Evolutionary conservation across 2,329 filamentous ascomycete genomes (phyloP).

Genomic region (Penicillium sp.): DNA sequence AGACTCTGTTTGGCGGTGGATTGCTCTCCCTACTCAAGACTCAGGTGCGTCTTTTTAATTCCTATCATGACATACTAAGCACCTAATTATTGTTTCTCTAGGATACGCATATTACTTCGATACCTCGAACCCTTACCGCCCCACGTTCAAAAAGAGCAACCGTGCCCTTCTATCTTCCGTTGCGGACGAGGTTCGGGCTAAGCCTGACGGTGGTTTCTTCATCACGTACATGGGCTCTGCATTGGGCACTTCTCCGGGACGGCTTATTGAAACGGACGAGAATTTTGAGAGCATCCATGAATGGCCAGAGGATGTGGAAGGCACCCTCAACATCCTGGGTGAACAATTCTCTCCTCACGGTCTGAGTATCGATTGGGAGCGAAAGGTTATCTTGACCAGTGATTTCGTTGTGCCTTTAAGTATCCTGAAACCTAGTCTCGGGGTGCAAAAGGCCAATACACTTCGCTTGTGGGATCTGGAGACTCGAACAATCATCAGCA

Average conservation of each 20-base stretch:
- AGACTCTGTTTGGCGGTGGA: slow-evolving; percentile 56
- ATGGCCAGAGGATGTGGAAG: slow-evolving; percentile 55
- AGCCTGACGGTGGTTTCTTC: slow-evolving; percentile 58
- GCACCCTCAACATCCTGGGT: slow-evolving; percentile 54
- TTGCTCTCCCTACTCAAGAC: slow-evolving; percentile 57
- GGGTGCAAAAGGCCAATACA: slow-evolving; percentile 54
- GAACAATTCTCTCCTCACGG: slow-evolving; percentile 61
- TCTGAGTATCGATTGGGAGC: slow-evolving; percentile 55
- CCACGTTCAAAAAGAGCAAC: slow-evolving; percentile 58
- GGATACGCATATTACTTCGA: slow-evolving; percentile 63
- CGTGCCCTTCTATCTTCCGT: slow-evolving; percentile 57
- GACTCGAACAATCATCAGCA: slow-evolving; percentile 53
- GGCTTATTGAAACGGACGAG: slow-evolving; percentile 58
- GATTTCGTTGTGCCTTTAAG: slow-evolving; percentile 61
- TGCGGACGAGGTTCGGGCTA: slow-evolving; percentile 59
- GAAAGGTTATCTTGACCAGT: slow-evolving; percentile 56
- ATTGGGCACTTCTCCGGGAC: slow-evolving; percentile 55
- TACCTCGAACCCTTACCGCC: slow-evolving; percentile 54
- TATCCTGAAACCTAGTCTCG: slow-evolving; percentile 56
- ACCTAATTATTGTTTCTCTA: slow-evolving; percentile 22
- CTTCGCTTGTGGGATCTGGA: slow-evolving; percentile 57
- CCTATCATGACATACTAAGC: too few relatives aligned
- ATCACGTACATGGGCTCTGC: slow-evolving; percentile 61
- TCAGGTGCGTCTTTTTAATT: slow-evolving; percentile 26
- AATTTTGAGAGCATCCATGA: slow-evolving; percentile 59